phyloP scores from a whole-genome alignment of 176 grass and related monocot genomes.

The Aegilops speltoides region DNA sequence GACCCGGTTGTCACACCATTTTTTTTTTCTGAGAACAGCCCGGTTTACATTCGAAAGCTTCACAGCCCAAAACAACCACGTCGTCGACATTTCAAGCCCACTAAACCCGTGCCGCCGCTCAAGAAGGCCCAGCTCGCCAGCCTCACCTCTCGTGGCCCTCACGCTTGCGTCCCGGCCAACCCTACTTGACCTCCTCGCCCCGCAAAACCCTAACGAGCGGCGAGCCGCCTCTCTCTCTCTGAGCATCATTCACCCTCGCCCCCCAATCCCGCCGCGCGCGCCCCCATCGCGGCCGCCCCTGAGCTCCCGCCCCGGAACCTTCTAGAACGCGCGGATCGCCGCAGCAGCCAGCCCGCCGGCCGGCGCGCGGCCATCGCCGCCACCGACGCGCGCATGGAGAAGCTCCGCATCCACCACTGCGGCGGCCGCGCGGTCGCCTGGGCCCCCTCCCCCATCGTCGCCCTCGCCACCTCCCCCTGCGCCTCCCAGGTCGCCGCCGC shows the following conservation, averaged over 20 bases:
- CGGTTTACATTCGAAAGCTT: too few relatives aligned
- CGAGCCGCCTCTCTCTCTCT: constrained; percentile 49
- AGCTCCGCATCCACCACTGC: constrained; percentile 65
- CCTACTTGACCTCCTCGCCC: constrained; percentile 21
- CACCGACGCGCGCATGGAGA: constrained; percentile 53
- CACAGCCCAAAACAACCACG: not conserved
- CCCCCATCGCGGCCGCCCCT: constrained; percentile 33
- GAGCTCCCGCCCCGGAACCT: not conserved
- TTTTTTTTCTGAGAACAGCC: too few relatives aligned
- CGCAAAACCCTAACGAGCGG: constrained; percentile 57
- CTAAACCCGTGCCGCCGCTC: not conserved
- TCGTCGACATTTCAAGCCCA: not conserved
- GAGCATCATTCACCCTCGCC: not conserved
- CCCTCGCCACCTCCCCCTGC: constrained; percentile 66
- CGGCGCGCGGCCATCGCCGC: not conserved
- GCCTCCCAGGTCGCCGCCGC: constrained; percentile 81
- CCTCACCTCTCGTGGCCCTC: constrained; percentile 33
- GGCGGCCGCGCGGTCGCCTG: constrained; percentile 54
- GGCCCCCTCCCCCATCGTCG: constrained; percentile 69
- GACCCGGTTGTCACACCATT: too few relatives aligned
- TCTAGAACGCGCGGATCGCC: constrained; percentile 21
- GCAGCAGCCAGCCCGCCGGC: not conserved
- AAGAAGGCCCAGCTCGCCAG: not conserved
- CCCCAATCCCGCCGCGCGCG: constrained; percentile 1
- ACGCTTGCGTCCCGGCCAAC: constrained; percentile 1